Evolutionary conservation across 78 protist species (phyloP), one percentile per base, ranked within the genome.

Genomic region (Dictyostelium citrinum): DNA sequence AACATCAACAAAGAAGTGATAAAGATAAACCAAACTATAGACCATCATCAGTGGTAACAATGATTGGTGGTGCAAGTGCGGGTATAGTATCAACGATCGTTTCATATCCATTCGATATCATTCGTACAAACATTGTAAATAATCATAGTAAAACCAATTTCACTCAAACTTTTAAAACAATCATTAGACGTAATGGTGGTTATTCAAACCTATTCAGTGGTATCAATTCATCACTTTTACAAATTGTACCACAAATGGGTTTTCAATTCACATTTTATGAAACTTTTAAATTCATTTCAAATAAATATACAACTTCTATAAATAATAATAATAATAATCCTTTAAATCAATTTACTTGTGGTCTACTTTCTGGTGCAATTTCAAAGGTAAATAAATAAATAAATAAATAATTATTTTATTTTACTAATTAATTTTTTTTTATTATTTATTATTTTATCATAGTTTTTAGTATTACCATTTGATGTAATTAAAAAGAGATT

Each of bases 401-500:
- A 55, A 55, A 16, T 20, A 51, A 17, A 51, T 74, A 20, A 33
- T 20, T 37, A 16, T 20, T 5, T n/a, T n/a, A n/a, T n/a, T 39
- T 20, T 37, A 72, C 2, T 39, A 43, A 22, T 8, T 74, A 8
- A 8, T 22, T 22, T 22, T 29, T 8, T 22, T 20, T 39, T 74
- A 43, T 43, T 43, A 43, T 43, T 43, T 43, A 43, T 43, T 43
- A 43, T 43, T n/a, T 43, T 2, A 39, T 74, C 16, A 55, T 75
- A 78, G 84, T 88, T 88, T 39, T 60, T 88, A 16, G 93, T 88
- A 2, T 49, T 88, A 49, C 93, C 93, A 60, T 78, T 88, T 33
- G 93, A 88, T 68, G 85, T 88, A 12, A 58, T 78, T 14, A 88
- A 88, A 60, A 88, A 88, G 27, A n/a, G 93, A 46, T n/a, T 88